Evolutionary conservation across 2,329 filamentous ascomycete genomes (phyloP), one percentile per base, ranked within the genome.

Genomic region (Pyrenochaeta sp.): DNA sequence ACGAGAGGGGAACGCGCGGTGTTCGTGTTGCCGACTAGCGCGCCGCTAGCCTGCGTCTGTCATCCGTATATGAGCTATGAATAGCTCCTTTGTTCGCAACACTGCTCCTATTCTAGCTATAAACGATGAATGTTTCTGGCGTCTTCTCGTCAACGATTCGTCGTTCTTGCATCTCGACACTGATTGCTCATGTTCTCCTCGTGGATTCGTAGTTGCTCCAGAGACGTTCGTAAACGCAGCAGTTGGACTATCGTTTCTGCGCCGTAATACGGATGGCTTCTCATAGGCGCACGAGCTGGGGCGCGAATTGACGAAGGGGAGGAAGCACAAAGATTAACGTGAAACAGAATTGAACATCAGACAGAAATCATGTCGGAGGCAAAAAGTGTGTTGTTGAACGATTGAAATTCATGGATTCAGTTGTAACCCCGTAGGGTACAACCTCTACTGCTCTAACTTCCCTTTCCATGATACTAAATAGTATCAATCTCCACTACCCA

Each of bases 331-430:
- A 19, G 1, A 19, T 19, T 19, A 19, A 19, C 19, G n/a, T 19
- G 1, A 19, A 19, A 19, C 19, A 19, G 19, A 19, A 19, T 19
- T 19, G 19, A 30, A 30, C 5, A 2, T 30, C 5, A 5, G 5
- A 30, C 9, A 1, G 36, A 39, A 19, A 5, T 5, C 13, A 39
- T n/a, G 5, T 39, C 36, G 8, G 19, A 19, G 36, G 3, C 10
- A n/a, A 19, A 10, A 19, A 1, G 13, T 39, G 15, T 39, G 15
- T 39, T 39, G 36, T 39, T 19, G 15, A 39, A 39, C 15, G 15
- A n/a, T 39, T 39, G 36, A 19, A 30, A 44, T 22, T 51, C 9
- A 25, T 50, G 57, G 49, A 52, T 39, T 58, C 51, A 37, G 36
- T 52, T 48, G 48, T 40, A 50, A 19, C 49, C 57, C 19, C 19